These are phyloP conservation scores for Corylus heterophylla DNA, from an alignment of 306 rosid species.

Conservation along the genomic window DNA sequence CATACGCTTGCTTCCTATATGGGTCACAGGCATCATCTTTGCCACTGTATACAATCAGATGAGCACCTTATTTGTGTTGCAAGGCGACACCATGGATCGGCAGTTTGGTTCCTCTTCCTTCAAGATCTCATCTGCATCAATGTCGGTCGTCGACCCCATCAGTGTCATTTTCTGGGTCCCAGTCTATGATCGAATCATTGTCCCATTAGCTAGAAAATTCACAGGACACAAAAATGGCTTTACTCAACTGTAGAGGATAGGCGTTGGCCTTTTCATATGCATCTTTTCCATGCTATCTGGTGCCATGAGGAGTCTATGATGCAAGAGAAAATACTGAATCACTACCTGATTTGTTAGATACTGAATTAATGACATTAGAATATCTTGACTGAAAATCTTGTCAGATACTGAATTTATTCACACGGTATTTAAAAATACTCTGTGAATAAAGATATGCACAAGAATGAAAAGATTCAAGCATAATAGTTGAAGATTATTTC, in stretches of 20 bases:
- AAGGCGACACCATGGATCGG: constrained; percentile 64
- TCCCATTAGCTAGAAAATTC: constrained; percentile 41
- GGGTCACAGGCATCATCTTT: constrained; percentile 81
- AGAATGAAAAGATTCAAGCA: too few relatives aligned
- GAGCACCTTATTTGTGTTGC: constrained; percentile 72
- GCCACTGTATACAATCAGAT: constrained; percentile 78
- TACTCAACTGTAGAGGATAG: constrained; percentile 57
- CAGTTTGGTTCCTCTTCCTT: constrained; percentile 47
- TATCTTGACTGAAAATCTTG: too few relatives aligned
- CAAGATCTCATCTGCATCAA: constrained; percentile 69
- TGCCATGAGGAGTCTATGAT: too few relatives aligned
- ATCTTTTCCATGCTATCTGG: constrained; percentile 43
- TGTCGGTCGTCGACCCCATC: constrained; percentile 65
- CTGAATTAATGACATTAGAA: too few relatives aligned
- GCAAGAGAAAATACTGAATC: too few relatives aligned
- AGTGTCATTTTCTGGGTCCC: constrained; percentile 92
- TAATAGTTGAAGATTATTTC: too few relatives aligned
- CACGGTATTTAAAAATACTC: too few relatives aligned
- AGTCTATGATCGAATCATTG: constrained; percentile 64
- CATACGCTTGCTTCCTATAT: constrained; percentile 77
- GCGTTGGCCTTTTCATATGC: constrained; percentile 49
- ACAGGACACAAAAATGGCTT: constrained; percentile 51
- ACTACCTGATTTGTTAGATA: too few relatives aligned
- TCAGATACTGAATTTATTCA: too few relatives aligned
- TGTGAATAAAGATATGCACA: too few relatives aligned